Evolutionary conservation across 495 filamentous ascomycete genomes (phyloP).

Genomic region (Xylaria palmicola): DNA sequence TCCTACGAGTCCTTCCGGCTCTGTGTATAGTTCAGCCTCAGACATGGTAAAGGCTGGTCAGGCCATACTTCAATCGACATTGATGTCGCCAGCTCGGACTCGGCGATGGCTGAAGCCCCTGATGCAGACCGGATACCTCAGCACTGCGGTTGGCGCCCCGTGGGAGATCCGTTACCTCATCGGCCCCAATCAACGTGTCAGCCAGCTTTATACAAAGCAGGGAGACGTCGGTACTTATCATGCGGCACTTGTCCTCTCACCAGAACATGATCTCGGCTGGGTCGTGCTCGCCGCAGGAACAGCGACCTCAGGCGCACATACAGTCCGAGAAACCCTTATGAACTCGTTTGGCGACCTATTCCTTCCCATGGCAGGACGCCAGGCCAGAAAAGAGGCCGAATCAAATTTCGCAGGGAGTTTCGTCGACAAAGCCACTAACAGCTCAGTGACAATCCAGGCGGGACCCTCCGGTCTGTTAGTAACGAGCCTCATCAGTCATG

Average conservation of each 20-base stretch:
- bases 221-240: conserved; percentile 50
- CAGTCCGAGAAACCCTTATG: conserved; percentile 34
- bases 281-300: conserved; percentile 42
- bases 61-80: conserved; percentile 48
- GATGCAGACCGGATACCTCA: conserved; percentile 42
- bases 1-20: conserved; percentile 37
- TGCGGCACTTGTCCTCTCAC: conserved; percentile 45
- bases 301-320: conserved; percentile 10
- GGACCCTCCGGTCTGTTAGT: background rate
- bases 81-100: conserved; percentile 43
- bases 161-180: conserved; percentile 56
- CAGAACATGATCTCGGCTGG: conserved; percentile 55
- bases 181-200: conserved; percentile 24
- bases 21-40: conserved; percentile 46
- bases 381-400: conserved; percentile 40
- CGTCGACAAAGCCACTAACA: conserved; percentile 31
- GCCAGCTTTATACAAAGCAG: conserved; percentile 55
- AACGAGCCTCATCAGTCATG: background rate
- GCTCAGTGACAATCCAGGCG: conserved; percentile 37
- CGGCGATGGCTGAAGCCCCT: conserved; percentile 55
- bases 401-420: conserved; percentile 42
- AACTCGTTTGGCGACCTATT: conserved; percentile 7
- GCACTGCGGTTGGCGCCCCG: conserved; percentile 49
- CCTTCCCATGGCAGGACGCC: conserved; percentile 41
- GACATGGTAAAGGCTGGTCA: conserved; percentile 51